phyloP scores from a whole-genome alignment of 2,329 filamentous ascomycete genomes.

The Fonsecaea erecta region DNA sequence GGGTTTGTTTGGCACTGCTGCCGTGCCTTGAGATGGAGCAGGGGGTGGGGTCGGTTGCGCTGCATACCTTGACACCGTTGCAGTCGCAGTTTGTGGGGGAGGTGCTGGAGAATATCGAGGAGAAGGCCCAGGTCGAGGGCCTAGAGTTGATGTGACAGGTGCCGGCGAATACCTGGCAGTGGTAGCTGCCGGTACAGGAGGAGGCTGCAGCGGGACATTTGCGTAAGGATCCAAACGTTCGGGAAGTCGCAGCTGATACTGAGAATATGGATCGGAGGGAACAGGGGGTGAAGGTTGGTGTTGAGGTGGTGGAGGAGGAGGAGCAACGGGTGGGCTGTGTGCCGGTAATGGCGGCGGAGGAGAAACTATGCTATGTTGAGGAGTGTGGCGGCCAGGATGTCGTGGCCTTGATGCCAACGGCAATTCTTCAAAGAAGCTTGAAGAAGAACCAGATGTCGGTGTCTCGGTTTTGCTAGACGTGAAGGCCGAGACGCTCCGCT shows the following conservation, averaged over 20 bases:
- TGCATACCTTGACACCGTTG: slow-evolving; percentile 33
- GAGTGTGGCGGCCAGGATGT: slow-evolving; percentile 55
- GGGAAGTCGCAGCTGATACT: slow-evolving; percentile 42
- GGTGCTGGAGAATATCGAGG: slow-evolving; percentile 55
- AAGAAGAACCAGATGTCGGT: slow-evolving; percentile 35
- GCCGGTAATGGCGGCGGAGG: slow-evolving; percentile 37
- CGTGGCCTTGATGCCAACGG: slow-evolving; percentile 67
- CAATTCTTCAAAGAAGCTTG: slow-evolving; percentile 77
- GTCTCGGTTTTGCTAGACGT: slow-evolving; percentile 17
- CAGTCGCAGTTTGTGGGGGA: slow-evolving; percentile 35
- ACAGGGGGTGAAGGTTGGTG: slow-evolving; percentile 40
- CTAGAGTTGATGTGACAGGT: slow-evolving; percentile 44
- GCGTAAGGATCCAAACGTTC: slow-evolving; percentile 44
- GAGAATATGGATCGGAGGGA: slow-evolving; percentile 38
- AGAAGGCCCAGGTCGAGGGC: slow-evolving; percentile 45
- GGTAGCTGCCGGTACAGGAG: slow-evolving; percentile 46
- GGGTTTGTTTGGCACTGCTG: slow-evolving; percentile 45
- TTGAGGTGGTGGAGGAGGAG: slow-evolving; percentile 36
- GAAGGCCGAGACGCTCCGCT: slow-evolving; percentile 27
- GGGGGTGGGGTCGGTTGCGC: slow-evolving; percentile 33
- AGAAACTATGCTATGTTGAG: slow-evolving; percentile 40
- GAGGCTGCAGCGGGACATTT: slow-evolving; percentile 33
- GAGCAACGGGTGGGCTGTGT: slow-evolving; percentile 35
- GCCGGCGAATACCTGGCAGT: slow-evolving; percentile 52
- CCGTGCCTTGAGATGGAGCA: slow-evolving; percentile 36